phyloP scores from a whole-genome alignment of 768 basidiomycete species.

The Rhodotorula babjevae region DNA sequence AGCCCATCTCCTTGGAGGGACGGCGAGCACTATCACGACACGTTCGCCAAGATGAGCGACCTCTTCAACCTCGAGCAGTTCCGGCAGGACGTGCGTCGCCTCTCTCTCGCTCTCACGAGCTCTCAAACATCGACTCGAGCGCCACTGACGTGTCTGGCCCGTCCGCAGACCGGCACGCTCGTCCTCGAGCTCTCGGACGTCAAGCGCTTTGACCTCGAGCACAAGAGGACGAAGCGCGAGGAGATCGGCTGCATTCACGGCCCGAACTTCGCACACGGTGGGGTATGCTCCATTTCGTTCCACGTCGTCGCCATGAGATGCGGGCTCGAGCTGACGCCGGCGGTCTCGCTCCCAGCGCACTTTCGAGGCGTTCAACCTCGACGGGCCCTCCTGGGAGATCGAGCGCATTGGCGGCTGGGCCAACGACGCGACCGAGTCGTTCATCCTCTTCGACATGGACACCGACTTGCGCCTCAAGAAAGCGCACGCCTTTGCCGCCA shows the following conservation, averaged over 20 bases:
- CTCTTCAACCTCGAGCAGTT: conserved; percentile 19
- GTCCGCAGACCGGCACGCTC: conserved; percentile 4
- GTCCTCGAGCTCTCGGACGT: conserved; percentile 18
- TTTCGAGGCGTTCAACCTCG: neutral
- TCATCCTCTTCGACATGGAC: conserved; percentile 18
- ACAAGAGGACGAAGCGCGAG: neutral
- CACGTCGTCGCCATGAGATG: no score
- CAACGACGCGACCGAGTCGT: conserved; percentile 3
- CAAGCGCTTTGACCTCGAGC: neutral
- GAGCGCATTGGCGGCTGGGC: neutral
- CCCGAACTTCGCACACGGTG: neutral
- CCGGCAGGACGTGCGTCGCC: conserved; percentile 1
- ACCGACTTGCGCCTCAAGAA: neutral
- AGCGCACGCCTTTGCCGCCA: neutral
- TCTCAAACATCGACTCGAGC: neutral
- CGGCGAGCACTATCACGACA: conserved; percentile 4
- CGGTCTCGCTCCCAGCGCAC: no score
- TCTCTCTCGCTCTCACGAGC: neutral
- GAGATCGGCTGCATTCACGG: conserved; percentile 10
- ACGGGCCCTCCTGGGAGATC: neutral
- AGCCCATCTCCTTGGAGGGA: conserved; percentile 17
- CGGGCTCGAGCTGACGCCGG: no score
- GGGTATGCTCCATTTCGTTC: no score
- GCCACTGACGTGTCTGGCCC: no score
- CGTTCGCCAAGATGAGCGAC: neutral